Conservation (phyloP, 176 grass and related monocot genomes). For the Bonia amplexicaulis region DNA sequence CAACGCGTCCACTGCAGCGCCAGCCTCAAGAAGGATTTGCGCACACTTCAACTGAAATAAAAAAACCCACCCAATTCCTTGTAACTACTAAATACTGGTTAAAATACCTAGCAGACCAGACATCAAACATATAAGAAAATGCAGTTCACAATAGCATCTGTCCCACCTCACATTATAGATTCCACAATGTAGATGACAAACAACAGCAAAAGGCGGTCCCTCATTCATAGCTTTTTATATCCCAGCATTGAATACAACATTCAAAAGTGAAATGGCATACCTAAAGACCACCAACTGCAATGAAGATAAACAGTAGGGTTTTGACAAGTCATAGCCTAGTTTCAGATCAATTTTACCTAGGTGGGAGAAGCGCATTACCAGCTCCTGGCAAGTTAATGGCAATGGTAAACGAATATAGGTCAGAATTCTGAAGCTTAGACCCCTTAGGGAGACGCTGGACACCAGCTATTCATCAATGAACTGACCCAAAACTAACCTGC, state of each 20-base stretch:
- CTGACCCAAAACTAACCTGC: neutral
- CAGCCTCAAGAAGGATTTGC: slow-evolving; percentile 62
- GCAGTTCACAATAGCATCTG: neutral
- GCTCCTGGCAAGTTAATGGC: neutral
- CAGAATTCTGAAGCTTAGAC: neutral
- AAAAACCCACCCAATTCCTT: neutral
- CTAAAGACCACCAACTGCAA: neutral
- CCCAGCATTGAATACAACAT: neutral
- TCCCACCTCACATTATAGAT: neutral
- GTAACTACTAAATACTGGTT: neutral
- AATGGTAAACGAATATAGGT: neutral
- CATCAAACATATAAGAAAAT: neutral
- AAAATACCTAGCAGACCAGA: neutral
- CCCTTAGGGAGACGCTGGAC: neutral
- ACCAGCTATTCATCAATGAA: neutral
- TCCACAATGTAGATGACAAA: neutral
- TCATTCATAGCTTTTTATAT: neutral
- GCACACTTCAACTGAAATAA: slow-evolving; percentile 66
- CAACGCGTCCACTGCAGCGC: slow-evolving; percentile 67
- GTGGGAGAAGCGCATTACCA: neutral
- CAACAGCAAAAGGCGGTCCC: neutral
- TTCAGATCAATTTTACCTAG: neutral
- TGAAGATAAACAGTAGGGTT: neutral
- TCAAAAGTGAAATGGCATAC: neutral
- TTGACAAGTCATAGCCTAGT: neutral